Conservation (phyloP, 163 green algal genomes). For the Scenedesmus sp. region DNA sequence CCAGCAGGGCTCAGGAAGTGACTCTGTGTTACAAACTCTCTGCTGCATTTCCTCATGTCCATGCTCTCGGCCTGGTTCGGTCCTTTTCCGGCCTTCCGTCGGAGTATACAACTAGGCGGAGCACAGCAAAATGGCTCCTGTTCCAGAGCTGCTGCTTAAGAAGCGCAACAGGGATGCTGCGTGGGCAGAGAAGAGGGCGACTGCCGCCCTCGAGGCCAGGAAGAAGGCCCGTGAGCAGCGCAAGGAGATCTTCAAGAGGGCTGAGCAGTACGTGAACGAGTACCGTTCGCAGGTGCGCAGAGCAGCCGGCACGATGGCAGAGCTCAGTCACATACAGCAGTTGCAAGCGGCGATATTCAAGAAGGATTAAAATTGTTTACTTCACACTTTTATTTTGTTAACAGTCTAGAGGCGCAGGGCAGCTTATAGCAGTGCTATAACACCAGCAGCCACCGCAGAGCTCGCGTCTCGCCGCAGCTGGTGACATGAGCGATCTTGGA, state of each 20-base stretch:
- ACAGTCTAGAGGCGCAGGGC: neutral
- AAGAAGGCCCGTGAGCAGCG: slow-evolving; percentile 77
- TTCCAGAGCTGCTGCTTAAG: slow-evolving; percentile 89
- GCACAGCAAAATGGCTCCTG: slow-evolving; percentile 37
- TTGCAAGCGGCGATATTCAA: neutral
- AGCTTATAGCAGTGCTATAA: neutral
- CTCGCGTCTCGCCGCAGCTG: neutral
- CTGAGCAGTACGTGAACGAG: slow-evolving; percentile 98
- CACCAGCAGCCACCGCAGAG: slow-evolving; percentile 31
- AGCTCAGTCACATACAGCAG: neutral
- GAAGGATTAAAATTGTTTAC: neutral
- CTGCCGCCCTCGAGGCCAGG: slow-evolving; percentile 76
- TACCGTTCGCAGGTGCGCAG: slow-evolving; percentile 76
- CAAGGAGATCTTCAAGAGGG: slow-evolving; percentile 96
- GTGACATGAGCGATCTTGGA: neutral
- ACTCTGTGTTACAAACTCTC: neutral
- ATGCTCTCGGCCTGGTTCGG: neutral
- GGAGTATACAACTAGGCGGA: neutral
- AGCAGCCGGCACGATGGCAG: slow-evolving; percentile 2
- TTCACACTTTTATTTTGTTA: neutral
- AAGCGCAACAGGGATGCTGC: slow-evolving; percentile 94
- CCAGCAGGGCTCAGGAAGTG: neutral
- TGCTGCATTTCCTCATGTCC: neutral
- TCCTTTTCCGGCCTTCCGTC: slow-evolving; percentile 19
- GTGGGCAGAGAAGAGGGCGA: slow-evolving; percentile 86